A percentile compares a stretch with the other conserved stretches of the same genome.
Evolutionary conservation across 106 monocot genomes (phyloP).

Genomic region (Platanthera zijinensis): DNA sequence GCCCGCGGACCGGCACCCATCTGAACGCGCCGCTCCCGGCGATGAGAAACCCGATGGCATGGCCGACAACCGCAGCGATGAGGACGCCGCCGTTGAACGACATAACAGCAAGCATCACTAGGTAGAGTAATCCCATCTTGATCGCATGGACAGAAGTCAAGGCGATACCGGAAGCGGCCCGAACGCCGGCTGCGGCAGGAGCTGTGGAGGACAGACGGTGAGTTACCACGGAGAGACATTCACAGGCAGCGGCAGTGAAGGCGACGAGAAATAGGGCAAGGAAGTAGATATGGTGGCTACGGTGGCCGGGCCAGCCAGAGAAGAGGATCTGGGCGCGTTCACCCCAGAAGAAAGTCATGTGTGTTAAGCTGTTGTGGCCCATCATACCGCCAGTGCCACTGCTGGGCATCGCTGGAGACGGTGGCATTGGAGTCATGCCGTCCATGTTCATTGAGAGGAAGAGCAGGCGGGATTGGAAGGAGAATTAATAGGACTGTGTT

Average conservation of each 20-base stretch:
- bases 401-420: no score
- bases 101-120: neutral
- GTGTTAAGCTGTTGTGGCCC: slow-evolving; percentile 10
- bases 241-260: neutral
- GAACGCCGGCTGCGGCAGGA: neutral
- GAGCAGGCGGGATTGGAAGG: no score
- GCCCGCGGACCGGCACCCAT: neutral
- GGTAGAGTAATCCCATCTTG: neutral
- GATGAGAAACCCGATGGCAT: slow-evolving; percentile 10
- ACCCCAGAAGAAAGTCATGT: slow-evolving; percentile 38
- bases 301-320: slow-evolving; percentile 20
- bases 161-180: neutral
- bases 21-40: neutral
- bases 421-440: no score
- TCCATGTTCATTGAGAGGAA: no score
- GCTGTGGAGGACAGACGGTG: neutral
- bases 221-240: neutral
- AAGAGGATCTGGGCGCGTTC: slow-evolving; percentile 19
- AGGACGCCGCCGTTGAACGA: slow-evolving; percentile 18
- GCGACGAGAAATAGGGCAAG: slow-evolving; percentile 11
- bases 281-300: slow-evolving; percentile 6
- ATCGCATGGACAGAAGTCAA: neutral
- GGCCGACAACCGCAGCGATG: slow-evolving; percentile 5
- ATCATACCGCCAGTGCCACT: no score
- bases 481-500: no score